A percentile compares a stretch with the other conserved stretches of the same genome.
Conservation (phyloP, 1,284 basidiomycete species). For the Anthracocystis setariae region DNA sequence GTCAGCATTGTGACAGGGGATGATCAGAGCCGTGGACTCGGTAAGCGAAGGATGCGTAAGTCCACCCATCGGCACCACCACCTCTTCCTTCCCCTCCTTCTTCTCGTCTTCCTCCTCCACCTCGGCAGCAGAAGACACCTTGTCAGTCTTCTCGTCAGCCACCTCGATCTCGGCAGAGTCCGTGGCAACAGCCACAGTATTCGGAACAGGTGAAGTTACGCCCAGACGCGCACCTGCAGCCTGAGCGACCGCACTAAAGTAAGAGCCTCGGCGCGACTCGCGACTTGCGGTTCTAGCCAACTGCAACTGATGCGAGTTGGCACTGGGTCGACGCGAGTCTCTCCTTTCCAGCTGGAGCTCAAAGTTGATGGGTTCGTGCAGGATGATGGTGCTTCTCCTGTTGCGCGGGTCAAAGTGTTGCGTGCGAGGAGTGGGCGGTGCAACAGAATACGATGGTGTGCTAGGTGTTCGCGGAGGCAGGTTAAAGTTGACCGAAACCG, state of each 20-base stretch:
- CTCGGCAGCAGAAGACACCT: constrained; percentile 7
- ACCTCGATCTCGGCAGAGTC: background rate
- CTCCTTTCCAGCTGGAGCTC: constrained; percentile 9
- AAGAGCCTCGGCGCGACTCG: constrained; percentile 26
- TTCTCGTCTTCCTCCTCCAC: constrained; percentile 17
- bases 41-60: constrained; percentile 38
- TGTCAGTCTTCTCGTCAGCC: constrained; percentile 11
- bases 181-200: background rate
- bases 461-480: constrained; percentile 12
- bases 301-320: constrained; percentile 22
- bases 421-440: too few species aligned
- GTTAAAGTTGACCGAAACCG: constrained; percentile 1
- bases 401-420: constrained; percentile 31
- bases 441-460: too few species aligned
- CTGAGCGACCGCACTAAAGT: constrained; percentile 21
- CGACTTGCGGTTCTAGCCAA: constrained; percentile 22
- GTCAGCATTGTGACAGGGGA: constrained; percentile 43
- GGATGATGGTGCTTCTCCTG: constrained; percentile 34
- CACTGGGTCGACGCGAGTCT: constrained; percentile 10
- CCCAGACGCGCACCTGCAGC: constrained; percentile 25
- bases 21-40: constrained; percentile 33
- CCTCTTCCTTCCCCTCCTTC: constrained; percentile 8
- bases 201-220: background rate
- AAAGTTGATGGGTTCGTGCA: constrained; percentile 26
- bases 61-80: constrained; percentile 16